Percentiles rank a stretch among this genome's conserved stretches.
Evolutionary conservation across 495 filamentous ascomycete genomes (phyloP).

Genomic region (Oidiodendron maius): DNA sequence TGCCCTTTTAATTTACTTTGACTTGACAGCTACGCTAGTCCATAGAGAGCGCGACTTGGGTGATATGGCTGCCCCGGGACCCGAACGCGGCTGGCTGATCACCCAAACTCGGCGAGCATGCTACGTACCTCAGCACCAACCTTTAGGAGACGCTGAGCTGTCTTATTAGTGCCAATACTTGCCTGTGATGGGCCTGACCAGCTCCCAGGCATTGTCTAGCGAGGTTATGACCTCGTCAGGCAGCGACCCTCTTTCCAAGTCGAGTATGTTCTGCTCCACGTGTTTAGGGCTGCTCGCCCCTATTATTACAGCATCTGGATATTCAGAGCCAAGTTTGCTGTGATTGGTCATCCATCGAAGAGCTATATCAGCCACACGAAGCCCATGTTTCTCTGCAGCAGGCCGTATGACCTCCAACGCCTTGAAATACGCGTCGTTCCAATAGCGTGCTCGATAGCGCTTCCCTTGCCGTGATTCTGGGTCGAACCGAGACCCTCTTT

Average conservation of each 20-base stretch:
- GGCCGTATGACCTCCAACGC: constrained; percentile 25
- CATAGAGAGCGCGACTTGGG: no score
- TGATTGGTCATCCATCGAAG: constrained; percentile 44
- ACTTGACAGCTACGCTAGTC: no score
- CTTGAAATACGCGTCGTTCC: constrained; percentile 39
- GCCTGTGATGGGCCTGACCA: background rate
- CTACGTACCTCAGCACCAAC: no score
- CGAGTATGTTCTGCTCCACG: constrained; percentile 44
- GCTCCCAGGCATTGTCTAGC: constrained; percentile 13
- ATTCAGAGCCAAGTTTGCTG: constrained; percentile 26
- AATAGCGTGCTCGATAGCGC: constrained; percentile 35
- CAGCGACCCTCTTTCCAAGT: constrained; percentile 52
- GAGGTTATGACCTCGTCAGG: constrained; percentile 43
- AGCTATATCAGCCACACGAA: constrained; percentile 38
- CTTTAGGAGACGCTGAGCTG: no score
- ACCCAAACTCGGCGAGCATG: no score
- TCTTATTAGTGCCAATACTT: constrained; percentile 1
- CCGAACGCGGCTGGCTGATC: no score
- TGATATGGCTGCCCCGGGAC: no score
- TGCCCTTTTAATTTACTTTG: no score
- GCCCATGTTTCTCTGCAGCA: constrained; percentile 30
- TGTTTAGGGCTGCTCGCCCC: constrained; percentile 45
- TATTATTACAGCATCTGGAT: constrained; percentile 50
- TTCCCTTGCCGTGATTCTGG: constrained; percentile 16
- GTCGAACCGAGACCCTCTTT: constrained; percentile 61